phyloP scores from a whole-genome alignment of 352 stramenopile species.

The Phytophthora citrophthora region DNA sequence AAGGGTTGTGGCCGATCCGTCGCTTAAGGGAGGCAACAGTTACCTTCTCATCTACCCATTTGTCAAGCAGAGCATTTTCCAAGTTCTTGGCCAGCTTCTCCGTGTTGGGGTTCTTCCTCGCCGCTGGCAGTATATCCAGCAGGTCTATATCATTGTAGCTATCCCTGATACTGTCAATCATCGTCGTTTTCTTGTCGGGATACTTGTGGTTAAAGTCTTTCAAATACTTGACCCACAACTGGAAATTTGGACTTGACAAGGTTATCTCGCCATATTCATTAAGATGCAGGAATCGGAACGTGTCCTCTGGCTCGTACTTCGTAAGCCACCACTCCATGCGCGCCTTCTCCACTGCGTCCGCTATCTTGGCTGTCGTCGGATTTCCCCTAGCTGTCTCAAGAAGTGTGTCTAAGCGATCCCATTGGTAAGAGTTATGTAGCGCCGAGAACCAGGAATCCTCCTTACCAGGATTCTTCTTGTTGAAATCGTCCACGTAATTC shows the following conservation, averaged over 20 bases:
- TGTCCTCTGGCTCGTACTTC: not conserved
- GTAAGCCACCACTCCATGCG: not conserved
- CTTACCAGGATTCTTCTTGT: no score
- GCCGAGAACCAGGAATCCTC: no score
- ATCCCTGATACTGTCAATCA: not conserved
- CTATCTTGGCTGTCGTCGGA: not conserved
- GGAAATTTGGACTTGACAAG: not conserved
- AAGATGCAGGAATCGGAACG: not conserved
- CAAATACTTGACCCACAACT: not conserved
- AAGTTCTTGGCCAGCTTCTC: not conserved
- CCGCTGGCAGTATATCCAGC: no score
- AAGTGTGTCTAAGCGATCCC: not conserved
- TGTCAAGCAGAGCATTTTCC: not conserved
- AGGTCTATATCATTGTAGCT: no score
- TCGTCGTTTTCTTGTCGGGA: not conserved
- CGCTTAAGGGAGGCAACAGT: no score
- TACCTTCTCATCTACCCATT: not conserved
- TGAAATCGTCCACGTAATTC: no score
- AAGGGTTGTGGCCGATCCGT: not conserved
- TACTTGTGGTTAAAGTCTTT: not conserved
- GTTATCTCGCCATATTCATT: not conserved
- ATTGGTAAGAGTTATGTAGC: not conserved
- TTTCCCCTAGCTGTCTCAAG: not conserved
- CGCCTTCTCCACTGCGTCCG: not conserved
- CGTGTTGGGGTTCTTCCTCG: not conserved